A percentile compares a stretch with the other conserved stretches of the same genome.
These are phyloP conservation scores for Boletus rubroflammeus DNA, from an alignment of 768 basidiomycete genomes.

Conservation along the genomic window DNA sequence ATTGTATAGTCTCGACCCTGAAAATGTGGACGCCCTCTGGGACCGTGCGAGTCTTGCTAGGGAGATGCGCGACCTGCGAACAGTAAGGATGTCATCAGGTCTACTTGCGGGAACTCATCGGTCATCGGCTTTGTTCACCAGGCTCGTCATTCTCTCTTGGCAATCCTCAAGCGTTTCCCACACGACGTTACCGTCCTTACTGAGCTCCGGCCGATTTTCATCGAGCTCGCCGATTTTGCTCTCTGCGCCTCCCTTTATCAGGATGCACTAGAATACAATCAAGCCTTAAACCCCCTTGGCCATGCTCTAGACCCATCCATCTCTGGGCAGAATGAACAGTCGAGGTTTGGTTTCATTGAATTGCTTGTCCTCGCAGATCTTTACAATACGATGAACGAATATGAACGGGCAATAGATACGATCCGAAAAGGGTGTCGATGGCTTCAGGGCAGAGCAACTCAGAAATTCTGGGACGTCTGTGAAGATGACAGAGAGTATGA, in stretches of 20 bases:
- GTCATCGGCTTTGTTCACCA: neutral
- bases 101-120: neutral
- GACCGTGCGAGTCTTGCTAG: neutral
- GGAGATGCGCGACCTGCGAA: neutral
- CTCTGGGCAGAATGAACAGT: conserved; percentile 1
- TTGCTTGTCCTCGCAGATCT: neutral
- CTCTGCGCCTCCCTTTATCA: neutral
- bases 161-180: neutral
- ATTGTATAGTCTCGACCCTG: neutral
- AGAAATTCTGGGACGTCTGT: neutral
- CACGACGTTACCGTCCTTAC: conserved; percentile 76
- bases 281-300: neutral
- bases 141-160: neutral
- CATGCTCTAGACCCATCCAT: conserved; percentile 8
- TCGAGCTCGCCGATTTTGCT: neutral
- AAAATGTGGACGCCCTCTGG: neutral
- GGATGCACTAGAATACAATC: neutral
- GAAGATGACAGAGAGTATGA: conserved; percentile 7
- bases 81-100: neutral
- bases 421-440: neutral
- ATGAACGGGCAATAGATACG: neutral
- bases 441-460: neutral
- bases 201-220: conserved; percentile 52
- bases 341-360: conserved; percentile 16
- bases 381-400: neutral